A percentile compares a stretch with the other conserved stretches of the same genome.
These are phyloP conservation scores for Aspergillus proliferans DNA, from an alignment of 2,329 filamentous ascomycete genomes.

Conservation along the genomic window DNA sequence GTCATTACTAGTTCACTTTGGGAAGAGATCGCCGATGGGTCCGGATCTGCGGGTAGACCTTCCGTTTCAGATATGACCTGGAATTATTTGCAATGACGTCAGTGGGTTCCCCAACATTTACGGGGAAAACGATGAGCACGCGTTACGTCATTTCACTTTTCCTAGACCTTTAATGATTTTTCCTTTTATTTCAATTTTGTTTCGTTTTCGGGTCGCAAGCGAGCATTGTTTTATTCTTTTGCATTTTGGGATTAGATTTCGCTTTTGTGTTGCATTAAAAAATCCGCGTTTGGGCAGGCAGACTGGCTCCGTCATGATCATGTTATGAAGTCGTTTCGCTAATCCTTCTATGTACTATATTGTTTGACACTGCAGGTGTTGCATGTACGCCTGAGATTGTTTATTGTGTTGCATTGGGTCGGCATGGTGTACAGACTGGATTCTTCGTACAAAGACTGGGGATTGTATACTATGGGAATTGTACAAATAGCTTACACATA, in stretches of 20 bases:
- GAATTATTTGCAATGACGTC: slow-evolving; percentile 14
- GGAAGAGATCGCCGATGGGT: slow-evolving; percentile 10
- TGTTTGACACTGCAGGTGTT: slow-evolving; percentile 9
- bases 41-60: slow-evolving; percentile 14
- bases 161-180: background rate
- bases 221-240: slow-evolving; percentile 7
- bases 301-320: slow-evolving; percentile 5
- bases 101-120: slow-evolving; percentile 1
- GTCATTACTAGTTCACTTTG: slow-evolving; percentile 13
- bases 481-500: background rate
- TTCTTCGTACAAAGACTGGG: background rate
- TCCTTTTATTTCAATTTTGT: background rate
- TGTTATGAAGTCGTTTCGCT: slow-evolving; percentile 9
- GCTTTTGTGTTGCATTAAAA: slow-evolving; percentile 10
- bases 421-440: slow-evolving; percentile 11
- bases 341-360: slow-evolving; percentile 14
- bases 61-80: slow-evolving; percentile 10
- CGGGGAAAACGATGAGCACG: background rate
- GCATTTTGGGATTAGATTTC: slow-evolving; percentile 2
- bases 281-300: slow-evolving; percentile 5
- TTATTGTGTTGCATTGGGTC: slow-evolving; percentile 12
- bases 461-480: slow-evolving; percentile 7
- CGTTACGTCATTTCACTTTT: background rate
- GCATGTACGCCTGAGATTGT: slow-evolving; percentile 2
- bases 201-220: slow-evolving; percentile 5